Conservation (phyloP, 73 alveolate genomes). For the Symbiodinium natans region DNA sequence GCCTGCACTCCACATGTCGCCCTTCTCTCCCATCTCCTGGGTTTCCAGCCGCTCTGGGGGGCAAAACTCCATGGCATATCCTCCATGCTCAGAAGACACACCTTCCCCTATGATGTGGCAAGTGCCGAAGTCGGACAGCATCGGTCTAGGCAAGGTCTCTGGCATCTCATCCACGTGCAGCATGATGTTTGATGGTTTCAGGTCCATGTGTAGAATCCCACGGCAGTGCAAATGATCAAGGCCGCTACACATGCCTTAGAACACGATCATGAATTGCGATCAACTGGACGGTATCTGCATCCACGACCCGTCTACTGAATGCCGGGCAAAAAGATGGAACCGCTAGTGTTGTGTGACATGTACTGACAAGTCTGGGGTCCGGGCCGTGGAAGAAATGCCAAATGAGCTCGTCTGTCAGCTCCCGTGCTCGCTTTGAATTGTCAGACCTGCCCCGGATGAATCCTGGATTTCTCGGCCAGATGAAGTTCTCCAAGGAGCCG, state of each 20-base stretch:
- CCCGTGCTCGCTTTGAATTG: slow-evolving; percentile 42
- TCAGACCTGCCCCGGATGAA: slow-evolving; percentile 61
- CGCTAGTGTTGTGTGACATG: neutral
- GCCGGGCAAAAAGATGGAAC: no score
- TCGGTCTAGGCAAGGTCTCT: slow-evolving; percentile 31
- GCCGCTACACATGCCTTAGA: slow-evolving; percentile 68
- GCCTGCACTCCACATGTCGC: slow-evolving; percentile 93
- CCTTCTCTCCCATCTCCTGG: slow-evolving; percentile 25
- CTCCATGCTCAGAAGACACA: slow-evolving; percentile 17
- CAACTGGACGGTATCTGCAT: no score
- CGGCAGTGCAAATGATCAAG: slow-evolving; percentile 70
- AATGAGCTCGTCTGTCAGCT: slow-evolving; percentile 31
- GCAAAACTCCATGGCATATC: slow-evolving; percentile 69
- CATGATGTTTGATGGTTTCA: slow-evolving; percentile 72
- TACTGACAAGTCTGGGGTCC: neutral
- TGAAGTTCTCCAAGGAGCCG: slow-evolving; percentile 44
- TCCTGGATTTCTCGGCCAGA: slow-evolving; percentile 52
- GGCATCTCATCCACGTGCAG: slow-evolving; percentile 59
- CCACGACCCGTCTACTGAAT: no score
- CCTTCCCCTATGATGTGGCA: slow-evolving; percentile 61
- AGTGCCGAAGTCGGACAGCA: slow-evolving; percentile 76
- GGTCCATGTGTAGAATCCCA: slow-evolving; percentile 62
- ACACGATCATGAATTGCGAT: no score
- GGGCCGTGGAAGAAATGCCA: slow-evolving; percentile 74
- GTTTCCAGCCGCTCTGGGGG: slow-evolving; percentile 51